Conservation (phyloP, 2,329 filamentous ascomycete species). For the Rhynchosporium graminicola region DNA sequence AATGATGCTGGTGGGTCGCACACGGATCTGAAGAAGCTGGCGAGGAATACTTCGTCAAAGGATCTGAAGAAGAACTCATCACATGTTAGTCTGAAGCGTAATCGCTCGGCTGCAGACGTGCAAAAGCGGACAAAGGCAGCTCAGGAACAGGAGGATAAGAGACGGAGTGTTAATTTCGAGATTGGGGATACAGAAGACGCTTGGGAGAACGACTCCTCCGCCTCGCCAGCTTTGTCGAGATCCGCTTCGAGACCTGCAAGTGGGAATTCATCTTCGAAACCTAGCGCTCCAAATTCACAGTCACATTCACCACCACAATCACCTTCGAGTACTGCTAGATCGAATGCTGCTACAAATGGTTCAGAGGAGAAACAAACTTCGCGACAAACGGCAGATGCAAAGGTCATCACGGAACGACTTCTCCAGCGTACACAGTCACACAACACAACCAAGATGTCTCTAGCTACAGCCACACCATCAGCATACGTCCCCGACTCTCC, state of each 20-base stretch:
- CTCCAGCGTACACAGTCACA: slow-evolving; percentile 64
- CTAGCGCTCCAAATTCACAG: slow-evolving; percentile 39
- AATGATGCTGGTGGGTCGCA: slow-evolving; percentile 32
- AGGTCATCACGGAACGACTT: slow-evolving; percentile 67
- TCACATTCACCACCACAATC: slow-evolving; percentile 37
- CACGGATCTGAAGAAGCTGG: slow-evolving; percentile 36
- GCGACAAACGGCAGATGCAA: slow-evolving; percentile 55
- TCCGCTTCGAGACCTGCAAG: slow-evolving; percentile 44
- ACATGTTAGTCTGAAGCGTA: slow-evolving; percentile 58
- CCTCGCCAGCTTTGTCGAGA: slow-evolving; percentile 58
- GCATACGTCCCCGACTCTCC: slow-evolving; percentile 42
- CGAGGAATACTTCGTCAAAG: slow-evolving; percentile 35
- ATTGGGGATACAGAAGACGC: slow-evolving; percentile 59
- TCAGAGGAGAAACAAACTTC: slow-evolving; percentile 40
- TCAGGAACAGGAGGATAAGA: slow-evolving; percentile 53
- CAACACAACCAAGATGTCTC: slow-evolving; percentile 62
- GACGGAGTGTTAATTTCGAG: slow-evolving; percentile 62
- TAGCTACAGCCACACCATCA: slow-evolving; percentile 50
- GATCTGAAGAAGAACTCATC: slow-evolving; percentile 54
- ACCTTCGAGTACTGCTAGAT: background rate
- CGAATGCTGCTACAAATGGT: slow-evolving; percentile 24
- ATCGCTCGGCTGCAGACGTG: slow-evolving; percentile 60
- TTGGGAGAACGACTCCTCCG: slow-evolving; percentile 67
- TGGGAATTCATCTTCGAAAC: slow-evolving; percentile 50
- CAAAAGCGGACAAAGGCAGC: slow-evolving; percentile 52